These are phyloP conservation scores for Chimonanthus salicifolius DNA, from an alignment of 164 flowering plant genomes.

Conservation along the genomic window DNA sequence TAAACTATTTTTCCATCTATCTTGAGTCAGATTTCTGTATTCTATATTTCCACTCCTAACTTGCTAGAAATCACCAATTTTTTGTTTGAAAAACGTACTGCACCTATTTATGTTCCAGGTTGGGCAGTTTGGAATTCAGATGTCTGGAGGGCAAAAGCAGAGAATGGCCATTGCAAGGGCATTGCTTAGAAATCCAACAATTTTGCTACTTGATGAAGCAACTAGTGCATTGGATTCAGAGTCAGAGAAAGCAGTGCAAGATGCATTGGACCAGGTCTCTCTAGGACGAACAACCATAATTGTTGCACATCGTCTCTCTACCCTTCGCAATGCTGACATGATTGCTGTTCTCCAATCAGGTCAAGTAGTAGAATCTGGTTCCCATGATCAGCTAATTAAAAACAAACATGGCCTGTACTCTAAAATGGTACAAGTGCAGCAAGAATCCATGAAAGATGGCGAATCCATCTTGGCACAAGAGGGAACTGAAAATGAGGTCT, in stretches of 20 bases:
- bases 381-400: conserved; percentile 34
- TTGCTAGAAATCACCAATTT: not conserved
- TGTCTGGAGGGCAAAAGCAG: conserved; percentile 55
- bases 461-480: not conserved
- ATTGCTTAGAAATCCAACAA: conserved; percentile 33
- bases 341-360: conserved; percentile 40
- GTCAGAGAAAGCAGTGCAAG: conserved; percentile 43
- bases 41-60: too few relatives aligned
- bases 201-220: conserved; percentile 47
- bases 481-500: not conserved
- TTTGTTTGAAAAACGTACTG: not conserved
- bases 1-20: too few relatives aligned
- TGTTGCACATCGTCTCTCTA: conserved; percentile 43
- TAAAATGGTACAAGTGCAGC: conserved; percentile 34
- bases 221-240: conserved; percentile 48
- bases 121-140: conserved; percentile 43
- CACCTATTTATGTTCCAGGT: conserved; percentile 22
- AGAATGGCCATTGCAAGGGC: conserved; percentile 54
- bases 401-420: conserved; percentile 25
- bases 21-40: too few relatives aligned
- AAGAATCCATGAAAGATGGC: conserved; percentile 6
- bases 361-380: conserved; percentile 35
- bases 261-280: conserved; percentile 40
- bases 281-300: conserved; percentile 37
- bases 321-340: conserved; percentile 29